A percentile compares a stretch with the other conserved stretches of the same genome.
Evolutionary conservation across 805 yeast species (phyloP).

Genomic region (Myxozyma neotropica): DNA sequence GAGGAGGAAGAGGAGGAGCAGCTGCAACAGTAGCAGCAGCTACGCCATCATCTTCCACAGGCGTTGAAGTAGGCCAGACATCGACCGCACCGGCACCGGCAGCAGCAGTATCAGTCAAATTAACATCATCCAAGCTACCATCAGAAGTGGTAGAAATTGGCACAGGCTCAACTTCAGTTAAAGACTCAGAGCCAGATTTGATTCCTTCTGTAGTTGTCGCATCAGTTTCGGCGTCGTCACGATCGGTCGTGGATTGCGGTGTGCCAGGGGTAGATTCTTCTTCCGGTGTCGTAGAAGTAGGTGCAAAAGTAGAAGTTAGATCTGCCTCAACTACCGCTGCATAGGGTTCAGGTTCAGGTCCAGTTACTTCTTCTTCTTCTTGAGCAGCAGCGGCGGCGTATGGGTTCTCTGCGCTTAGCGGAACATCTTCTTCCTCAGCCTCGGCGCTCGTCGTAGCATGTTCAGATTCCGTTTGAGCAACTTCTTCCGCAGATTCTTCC

Average conservation of each 20-base stretch:
- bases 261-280: not conserved
- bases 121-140: conserved; percentile 24
- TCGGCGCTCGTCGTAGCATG: not conserved
- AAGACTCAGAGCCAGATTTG: conserved; percentile 6
- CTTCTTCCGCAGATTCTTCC: not conserved
- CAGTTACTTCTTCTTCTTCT: not conserved
- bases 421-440: not conserved
- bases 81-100: not conserved
- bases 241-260: not conserved
- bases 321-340: not conserved
- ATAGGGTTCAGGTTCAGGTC: not conserved
- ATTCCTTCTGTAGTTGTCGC: conserved; percentile 4
- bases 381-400: not conserved
- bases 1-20: conserved; percentile 28
- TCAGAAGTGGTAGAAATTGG: conserved; percentile 1
- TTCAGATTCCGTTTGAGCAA: not conserved
- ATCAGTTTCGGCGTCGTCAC: conserved; percentile 6
- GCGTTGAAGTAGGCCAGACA: too few species aligned
- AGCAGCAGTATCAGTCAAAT: conserved; percentile 10
- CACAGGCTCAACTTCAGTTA: conserved; percentile 6
- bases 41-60: conserved; percentile 1
- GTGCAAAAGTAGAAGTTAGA: not conserved
- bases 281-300: too few species aligned
- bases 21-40: conserved; percentile 2
- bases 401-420: not conserved